phyloP scores from a whole-genome alignment of 2,329 filamentous ascomycete species.

The Aspergillus udagawae region DNA sequence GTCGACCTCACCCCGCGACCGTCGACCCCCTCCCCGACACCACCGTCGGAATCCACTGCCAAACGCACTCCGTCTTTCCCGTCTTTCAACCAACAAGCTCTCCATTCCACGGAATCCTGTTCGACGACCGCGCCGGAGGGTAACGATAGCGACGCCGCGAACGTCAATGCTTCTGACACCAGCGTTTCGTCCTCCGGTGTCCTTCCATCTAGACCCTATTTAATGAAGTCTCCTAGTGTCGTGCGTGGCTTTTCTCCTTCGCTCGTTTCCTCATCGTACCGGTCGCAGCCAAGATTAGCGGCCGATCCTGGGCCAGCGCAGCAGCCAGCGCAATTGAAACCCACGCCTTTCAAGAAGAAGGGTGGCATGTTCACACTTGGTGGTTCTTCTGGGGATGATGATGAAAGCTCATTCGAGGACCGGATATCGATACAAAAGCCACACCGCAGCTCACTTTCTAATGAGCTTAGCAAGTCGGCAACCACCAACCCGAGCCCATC shows the following conservation, averaged over 20 bases:
- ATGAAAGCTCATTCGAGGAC: conserved; percentile 68
- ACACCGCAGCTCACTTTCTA: conserved; percentile 52
- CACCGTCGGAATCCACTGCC: conserved; percentile 25
- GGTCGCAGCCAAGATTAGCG: conserved; percentile 56
- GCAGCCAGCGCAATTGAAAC: conserved; percentile 59
- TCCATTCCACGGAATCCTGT: conserved; percentile 55
- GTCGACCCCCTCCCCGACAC: conserved; percentile 39
- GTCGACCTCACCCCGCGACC: conserved; percentile 43
- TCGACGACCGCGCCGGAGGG: conserved; percentile 51
- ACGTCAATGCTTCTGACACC: conserved; percentile 51
- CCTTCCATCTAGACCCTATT: conserved; percentile 40
- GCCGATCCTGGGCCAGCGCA: conserved; percentile 49
- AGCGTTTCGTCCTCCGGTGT: conserved; percentile 56
- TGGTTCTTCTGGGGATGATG: conserved; percentile 81
- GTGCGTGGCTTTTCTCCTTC: conserved; percentile 84
- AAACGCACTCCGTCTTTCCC: conserved; percentile 31
- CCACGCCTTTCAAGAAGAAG: conserved; percentile 58
- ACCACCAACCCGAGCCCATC: conserved; percentile 29
- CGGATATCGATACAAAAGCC: conserved; percentile 52
- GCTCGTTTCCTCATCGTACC: conserved; percentile 64
- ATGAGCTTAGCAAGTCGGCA: conserved; percentile 47
- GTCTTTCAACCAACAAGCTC: conserved; percentile 25
- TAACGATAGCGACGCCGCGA: conserved; percentile 43
- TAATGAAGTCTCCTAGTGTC: conserved; percentile 62
- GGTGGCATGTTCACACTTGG: conserved; percentile 67